Evolutionary conservation across 768 basidiomycete genomes (phyloP).

Genomic region (Phanerodontia chrysosporium): DNA sequence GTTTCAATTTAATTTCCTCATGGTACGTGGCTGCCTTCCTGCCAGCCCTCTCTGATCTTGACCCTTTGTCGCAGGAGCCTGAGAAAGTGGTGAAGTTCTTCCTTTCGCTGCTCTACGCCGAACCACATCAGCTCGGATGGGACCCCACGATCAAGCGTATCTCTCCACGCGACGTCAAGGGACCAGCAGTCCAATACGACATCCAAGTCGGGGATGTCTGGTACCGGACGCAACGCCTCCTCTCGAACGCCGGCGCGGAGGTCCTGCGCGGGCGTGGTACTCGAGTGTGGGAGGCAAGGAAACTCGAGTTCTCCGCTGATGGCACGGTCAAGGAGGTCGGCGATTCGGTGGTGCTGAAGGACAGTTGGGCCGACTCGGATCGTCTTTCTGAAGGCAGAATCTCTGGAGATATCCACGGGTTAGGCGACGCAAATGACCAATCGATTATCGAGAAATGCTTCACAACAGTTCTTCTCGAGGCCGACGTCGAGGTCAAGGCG

Average conservation of each 20-base stretch:
- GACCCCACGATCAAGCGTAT: conserved; percentile 1
- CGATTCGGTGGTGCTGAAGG: background rate
- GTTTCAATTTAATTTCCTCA: conserved; percentile 14
- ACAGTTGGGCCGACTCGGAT: background rate
- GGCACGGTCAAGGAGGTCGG: background rate
- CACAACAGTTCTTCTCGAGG: background rate
- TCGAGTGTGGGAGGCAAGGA: background rate
- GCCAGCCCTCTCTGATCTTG: too few relatives aligned
- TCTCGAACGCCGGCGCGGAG: background rate
- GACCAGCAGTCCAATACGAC: background rate
- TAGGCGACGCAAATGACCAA: background rate
- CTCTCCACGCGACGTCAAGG: too few relatives aligned
- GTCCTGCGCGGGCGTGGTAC: background rate
- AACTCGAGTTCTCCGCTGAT: too few relatives aligned
- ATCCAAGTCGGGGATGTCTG: background rate
- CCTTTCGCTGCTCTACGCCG: background rate
- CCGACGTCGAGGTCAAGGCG: background rate
- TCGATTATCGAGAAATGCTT: background rate
- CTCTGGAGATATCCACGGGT: background rate
- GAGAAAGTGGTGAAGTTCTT: background rate
- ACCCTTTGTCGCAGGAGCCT: background rate
- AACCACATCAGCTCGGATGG: background rate
- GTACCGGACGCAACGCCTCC: background rate
- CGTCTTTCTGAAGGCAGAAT: background rate
- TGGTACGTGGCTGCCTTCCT: background rate